Base-by-base conservation (phyloP, 352 stramenopile species). In the Phytophthora citricola region DNA sequence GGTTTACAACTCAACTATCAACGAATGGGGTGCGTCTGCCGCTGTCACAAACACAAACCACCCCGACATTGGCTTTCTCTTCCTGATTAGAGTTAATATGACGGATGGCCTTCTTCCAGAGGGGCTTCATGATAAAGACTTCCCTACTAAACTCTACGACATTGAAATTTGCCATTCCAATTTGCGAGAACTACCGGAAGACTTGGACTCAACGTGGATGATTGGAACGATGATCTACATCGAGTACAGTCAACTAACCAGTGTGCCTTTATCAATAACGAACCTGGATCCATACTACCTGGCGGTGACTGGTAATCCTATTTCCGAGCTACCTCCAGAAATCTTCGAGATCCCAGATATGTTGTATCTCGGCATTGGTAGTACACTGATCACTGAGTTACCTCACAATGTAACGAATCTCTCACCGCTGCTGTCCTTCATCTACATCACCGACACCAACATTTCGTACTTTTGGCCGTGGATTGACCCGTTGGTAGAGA, bases 111-210 rank as follows among this genome's bases (percentile, higher is more conserved):
- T 45, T 4, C 31, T 89, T 2, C 77, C 79, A 6, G 31, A 38
- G 0, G 79, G 76, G 1, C 20, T 88, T 38, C 29, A 79, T 8
- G 71, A 60, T 20, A 27, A 14, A n/a, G 58, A 65, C 45, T 59
- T 65, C 22, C 58, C 58, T 12, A 24, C 14, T 2, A 65, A 52
- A 20, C n/a, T 73, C 69, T 52, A 63, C 32, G n/a, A 86, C 32
- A 43, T 87, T 34, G 68, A 84, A 41, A 69, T 87, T 34, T 68
- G 48, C 4, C 58, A 71, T 14, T 76, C 73, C 9, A 87, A 84
- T 44, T 54, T 81, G 2, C 53, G 55, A 0, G 39, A 47, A 15
- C 24, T 87, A 9, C 71, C 80, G 0, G 61, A 71, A 11, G 53
- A 79, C 52, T 46, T 87, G 1, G 54, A 79, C 46, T 26, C 53